These are phyloP conservation scores for Caloboletus firmus DNA, from an alignment of 1,284 basidiomycete species.

Conservation along the genomic window DNA sequence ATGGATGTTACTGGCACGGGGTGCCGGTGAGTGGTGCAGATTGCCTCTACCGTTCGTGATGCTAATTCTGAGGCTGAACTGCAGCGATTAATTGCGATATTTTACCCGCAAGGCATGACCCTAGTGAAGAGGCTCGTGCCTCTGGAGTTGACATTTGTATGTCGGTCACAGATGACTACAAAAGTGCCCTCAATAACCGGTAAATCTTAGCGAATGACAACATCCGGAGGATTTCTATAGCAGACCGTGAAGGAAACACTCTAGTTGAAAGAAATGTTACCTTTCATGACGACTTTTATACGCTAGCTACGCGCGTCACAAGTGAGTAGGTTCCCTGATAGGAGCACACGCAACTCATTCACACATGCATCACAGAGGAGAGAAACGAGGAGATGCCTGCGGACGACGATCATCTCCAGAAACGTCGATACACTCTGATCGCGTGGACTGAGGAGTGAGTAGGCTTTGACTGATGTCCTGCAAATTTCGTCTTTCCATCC, in stretches of 20 bases:
- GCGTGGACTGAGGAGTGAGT: neutral
- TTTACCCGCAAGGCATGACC: neutral
- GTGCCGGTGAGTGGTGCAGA: constrained; percentile 9
- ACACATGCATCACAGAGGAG: no score
- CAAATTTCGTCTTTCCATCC: neutral
- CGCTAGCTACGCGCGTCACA: neutral
- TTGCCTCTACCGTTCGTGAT: neutral
- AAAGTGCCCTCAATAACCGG: neutral
- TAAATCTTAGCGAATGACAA: neutral
- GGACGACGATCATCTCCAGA: no score
- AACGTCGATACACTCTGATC: no score
- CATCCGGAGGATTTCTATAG: neutral
- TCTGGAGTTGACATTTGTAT: neutral
- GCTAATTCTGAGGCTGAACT: neutral
- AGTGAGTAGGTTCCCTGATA: no score
- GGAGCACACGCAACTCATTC: no score
- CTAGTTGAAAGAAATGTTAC: neutral
- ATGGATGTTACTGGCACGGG: constrained; percentile 6
- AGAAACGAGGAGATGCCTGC: no score
- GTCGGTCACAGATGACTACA: neutral
- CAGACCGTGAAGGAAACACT: neutral
- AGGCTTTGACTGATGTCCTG: neutral
- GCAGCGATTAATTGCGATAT: constrained; percentile 4
- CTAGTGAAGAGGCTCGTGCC: neutral
- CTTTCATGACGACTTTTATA: neutral